Evolutionary conservation across 108 stramenopile genomes (phyloP).

Genomic region (Aurantiochytrium sp.): DNA sequence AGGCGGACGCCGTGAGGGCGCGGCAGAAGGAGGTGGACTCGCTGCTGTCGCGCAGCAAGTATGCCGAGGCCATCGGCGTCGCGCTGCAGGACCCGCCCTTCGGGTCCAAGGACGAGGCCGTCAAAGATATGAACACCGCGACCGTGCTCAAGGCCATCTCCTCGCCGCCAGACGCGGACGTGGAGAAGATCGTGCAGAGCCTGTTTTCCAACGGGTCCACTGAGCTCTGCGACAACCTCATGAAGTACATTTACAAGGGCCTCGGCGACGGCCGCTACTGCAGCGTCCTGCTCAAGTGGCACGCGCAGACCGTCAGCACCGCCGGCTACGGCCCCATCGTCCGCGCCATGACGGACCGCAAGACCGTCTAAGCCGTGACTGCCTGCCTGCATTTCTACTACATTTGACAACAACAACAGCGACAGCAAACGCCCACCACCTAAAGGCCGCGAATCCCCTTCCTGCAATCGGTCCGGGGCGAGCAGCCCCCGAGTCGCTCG

Average conservation of each 20-base stretch:
- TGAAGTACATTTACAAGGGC: conserved; percentile 39
- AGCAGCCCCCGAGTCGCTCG: too few relatives aligned
- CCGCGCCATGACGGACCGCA: conserved; percentile 33
- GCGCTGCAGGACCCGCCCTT: not conserved
- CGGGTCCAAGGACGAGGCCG: not conserved
- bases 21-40: conserved; percentile 19
- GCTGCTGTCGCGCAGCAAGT: not conserved
- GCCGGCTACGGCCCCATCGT: conserved; percentile 25
- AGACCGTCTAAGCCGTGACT: not conserved
- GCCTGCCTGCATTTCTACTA: not conserved
- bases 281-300: conserved; percentile 33
- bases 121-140: conserved; percentile 11
- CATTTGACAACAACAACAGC: not conserved
- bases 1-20: not conserved
- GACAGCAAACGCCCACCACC: too few relatives aligned
- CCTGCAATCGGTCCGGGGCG: too few relatives aligned
- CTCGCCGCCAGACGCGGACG: not conserved
- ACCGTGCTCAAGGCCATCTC: conserved; percentile 31
- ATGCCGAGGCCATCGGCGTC: not conserved
- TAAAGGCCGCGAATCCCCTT: too few relatives aligned
- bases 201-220: not conserved
- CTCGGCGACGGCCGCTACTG: not conserved
- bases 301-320: not conserved
- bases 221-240: conserved; percentile 34
- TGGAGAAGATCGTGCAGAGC: not conserved